These are phyloP conservation scores for Lachnellula cervina DNA, from an alignment of 2,329 filamentous ascomycete species.

Conservation along the genomic window DNA sequence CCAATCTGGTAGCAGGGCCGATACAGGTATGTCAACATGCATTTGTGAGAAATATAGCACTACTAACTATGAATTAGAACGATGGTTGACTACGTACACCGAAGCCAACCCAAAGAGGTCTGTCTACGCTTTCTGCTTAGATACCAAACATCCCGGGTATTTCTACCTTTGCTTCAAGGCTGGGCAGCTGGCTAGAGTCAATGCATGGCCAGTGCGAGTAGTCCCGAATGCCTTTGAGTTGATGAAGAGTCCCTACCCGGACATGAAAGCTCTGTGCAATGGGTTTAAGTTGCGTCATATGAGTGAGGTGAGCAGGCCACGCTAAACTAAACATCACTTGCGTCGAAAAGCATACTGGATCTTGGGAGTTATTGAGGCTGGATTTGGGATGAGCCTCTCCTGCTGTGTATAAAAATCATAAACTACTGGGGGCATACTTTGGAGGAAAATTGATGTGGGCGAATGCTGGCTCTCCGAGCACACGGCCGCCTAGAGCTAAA, in stretches of 20 bases:
- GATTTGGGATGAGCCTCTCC: background rate
- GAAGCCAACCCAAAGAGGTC: slow-evolving; percentile 92
- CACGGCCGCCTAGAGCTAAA: background rate
- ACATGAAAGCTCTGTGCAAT: slow-evolving; percentile 93
- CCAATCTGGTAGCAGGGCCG: slow-evolving; percentile 71
- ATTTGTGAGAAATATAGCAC: slow-evolving; percentile 7
- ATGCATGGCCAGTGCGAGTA: slow-evolving; percentile 81
- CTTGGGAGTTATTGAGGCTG: slow-evolving; percentile 7
- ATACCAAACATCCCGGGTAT: slow-evolving; percentile 86
- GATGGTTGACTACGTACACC: slow-evolving; percentile 94
- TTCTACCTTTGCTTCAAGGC: slow-evolving; percentile 97
- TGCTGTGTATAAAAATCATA: slow-evolving; percentile 12
- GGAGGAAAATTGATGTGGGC: background rate
- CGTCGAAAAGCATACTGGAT: background rate
- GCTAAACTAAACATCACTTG: slow-evolving; percentile 3
- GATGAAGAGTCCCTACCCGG: slow-evolving; percentile 81
- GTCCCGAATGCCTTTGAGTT: slow-evolving; percentile 93
- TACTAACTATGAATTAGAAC: slow-evolving; percentile 52
- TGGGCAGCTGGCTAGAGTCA: slow-evolving; percentile 65
- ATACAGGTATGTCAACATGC: slow-evolving; percentile 66
- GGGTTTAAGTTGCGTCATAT: slow-evolving; percentile 67
- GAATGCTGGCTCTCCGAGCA: background rate
- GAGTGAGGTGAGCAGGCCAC: slow-evolving; percentile 24
- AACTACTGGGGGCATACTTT: background rate
- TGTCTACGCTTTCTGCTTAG: slow-evolving; percentile 93